Conservation (phyloP, 306 rosid genomes). For the Corylus heterophylla region DNA sequence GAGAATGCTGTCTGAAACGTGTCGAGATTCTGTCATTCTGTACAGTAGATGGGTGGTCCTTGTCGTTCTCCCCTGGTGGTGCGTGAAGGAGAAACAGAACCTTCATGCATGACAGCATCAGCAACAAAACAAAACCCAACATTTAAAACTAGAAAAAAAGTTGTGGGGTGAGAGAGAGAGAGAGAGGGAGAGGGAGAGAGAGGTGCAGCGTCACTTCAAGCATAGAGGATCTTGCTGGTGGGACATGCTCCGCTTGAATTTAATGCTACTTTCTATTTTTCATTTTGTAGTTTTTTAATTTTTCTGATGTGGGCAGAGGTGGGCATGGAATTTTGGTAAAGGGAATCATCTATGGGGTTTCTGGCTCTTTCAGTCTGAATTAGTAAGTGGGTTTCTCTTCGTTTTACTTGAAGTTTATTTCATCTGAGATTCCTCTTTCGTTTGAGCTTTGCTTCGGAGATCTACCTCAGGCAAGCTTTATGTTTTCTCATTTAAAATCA, state of each 20-base stretch:
- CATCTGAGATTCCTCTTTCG: not conserved
- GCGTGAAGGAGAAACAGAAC: too few relatives aligned
- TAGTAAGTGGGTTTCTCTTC: conserved; percentile 5
- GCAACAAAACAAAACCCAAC: not conserved
- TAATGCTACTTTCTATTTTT: not conserved
- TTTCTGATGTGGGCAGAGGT: conserved; percentile 21
- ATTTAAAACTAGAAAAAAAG: not conserved
- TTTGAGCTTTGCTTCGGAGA: conserved; percentile 17
- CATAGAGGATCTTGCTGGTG: conserved; percentile 18
- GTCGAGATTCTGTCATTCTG: not conserved
- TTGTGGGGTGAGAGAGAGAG: conserved; percentile 21
- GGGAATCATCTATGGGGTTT: conserved; percentile 23
- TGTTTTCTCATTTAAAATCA: conserved; percentile 7
- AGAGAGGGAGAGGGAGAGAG: conserved; percentile 24
- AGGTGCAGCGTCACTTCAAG: conserved; percentile 40
- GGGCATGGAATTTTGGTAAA: conserved; percentile 28
- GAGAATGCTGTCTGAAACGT: conserved; percentile 7
- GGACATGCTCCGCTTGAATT: conserved; percentile 10
- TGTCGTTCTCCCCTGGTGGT: not conserved
- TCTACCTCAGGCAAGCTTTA: conserved; percentile 36
- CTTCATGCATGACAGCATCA: not conserved
- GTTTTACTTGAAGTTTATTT: conserved; percentile 11
- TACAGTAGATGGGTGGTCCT: not conserved
- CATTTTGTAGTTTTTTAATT: not conserved
- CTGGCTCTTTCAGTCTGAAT: conserved; percentile 8